A percentile compares a stretch with the other conserved stretches of the same genome.
Conservation (phyloP, 371 early-diverging fungal species). For the Mucor indicus region DNA sequence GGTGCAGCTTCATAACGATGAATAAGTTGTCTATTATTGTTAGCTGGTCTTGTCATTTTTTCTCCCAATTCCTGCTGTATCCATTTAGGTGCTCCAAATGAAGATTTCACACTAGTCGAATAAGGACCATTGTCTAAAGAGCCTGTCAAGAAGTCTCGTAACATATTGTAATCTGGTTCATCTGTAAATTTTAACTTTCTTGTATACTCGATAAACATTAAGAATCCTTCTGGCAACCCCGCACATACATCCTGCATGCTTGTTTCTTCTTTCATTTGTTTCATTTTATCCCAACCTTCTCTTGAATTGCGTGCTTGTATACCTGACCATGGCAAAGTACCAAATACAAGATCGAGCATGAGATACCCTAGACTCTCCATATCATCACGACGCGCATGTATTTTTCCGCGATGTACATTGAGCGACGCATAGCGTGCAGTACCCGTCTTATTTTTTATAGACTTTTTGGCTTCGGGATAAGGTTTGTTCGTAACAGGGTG, state of each 20-base stretch:
- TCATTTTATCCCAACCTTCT: slow-evolving; percentile 64
- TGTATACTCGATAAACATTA: slow-evolving; percentile 70
- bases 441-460: slow-evolving; percentile 51
- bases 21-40: no score
- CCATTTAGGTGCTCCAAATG: slow-evolving; percentile 26
- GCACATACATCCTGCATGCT: slow-evolving; percentile 53
- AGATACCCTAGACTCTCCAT: slow-evolving; percentile 61
- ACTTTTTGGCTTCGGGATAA: slow-evolving; percentile 43
- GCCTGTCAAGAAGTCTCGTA: slow-evolving; percentile 40
- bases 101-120: slow-evolving; percentile 13
- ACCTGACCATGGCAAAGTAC: slow-evolving; percentile 62
- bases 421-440: slow-evolving; percentile 65
- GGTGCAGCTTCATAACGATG: slow-evolving; percentile 8
- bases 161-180: slow-evolving; percentile 84
- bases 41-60: slow-evolving; percentile 3
- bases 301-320: slow-evolving; percentile 56
- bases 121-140: slow-evolving; percentile 28
- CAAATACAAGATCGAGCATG: slow-evolving; percentile 54
- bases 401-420: slow-evolving; percentile 56
- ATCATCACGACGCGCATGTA: slow-evolving; percentile 61
- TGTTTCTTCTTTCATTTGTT: slow-evolving; percentile 51
- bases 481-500: slow-evolving; percentile 42
- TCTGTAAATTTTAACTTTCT: slow-evolving; percentile 84
- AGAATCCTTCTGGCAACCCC: slow-evolving; percentile 53
- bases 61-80: slow-evolving; percentile 13